Evolutionary conservation across 106 monocot species (phyloP).

Genomic region (Cymbidium sinense): DNA sequence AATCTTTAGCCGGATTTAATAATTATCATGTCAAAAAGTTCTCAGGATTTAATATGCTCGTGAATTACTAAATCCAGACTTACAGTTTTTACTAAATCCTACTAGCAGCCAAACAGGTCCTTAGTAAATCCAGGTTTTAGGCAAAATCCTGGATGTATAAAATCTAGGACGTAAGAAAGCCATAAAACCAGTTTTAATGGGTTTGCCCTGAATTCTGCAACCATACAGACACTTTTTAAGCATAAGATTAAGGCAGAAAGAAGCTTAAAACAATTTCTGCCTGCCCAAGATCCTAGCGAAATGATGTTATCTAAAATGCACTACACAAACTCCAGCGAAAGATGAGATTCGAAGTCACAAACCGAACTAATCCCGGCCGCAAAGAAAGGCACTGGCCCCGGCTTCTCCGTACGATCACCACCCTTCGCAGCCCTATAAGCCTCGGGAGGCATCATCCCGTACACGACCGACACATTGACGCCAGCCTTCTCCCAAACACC

Average conservation of each 20-base stretch:
- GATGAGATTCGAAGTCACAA: neutral
- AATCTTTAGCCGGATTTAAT: no score
- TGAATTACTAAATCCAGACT: no score
- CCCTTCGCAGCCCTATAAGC: slow-evolving; percentile 94
- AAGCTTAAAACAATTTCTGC: neutral
- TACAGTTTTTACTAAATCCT: no score
- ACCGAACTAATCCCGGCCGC: slow-evolving; percentile 99
- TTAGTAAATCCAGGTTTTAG: no score
- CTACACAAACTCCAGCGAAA: neutral
- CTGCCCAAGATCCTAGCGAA: neutral
- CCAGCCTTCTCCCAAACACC: slow-evolving; percentile 94
- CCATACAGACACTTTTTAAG: neutral
- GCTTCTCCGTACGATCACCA: slow-evolving; percentile 28
- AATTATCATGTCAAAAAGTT: no score
- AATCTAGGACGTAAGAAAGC: no score
- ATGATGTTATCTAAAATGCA: neutral
- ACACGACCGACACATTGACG: slow-evolving; percentile 97
- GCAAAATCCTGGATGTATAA: no score
- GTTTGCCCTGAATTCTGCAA: no score
- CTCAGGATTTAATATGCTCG: no score
- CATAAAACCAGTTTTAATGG: no score
- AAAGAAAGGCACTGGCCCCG: slow-evolving; percentile 87
- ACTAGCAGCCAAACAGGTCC: no score
- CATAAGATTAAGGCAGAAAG: neutral
- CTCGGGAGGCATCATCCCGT: slow-evolving; percentile 97